These are phyloP conservation scores for Linnemannia zychae DNA, from an alignment of 192 early-diverging fungal species.

Conservation along the genomic window DNA sequence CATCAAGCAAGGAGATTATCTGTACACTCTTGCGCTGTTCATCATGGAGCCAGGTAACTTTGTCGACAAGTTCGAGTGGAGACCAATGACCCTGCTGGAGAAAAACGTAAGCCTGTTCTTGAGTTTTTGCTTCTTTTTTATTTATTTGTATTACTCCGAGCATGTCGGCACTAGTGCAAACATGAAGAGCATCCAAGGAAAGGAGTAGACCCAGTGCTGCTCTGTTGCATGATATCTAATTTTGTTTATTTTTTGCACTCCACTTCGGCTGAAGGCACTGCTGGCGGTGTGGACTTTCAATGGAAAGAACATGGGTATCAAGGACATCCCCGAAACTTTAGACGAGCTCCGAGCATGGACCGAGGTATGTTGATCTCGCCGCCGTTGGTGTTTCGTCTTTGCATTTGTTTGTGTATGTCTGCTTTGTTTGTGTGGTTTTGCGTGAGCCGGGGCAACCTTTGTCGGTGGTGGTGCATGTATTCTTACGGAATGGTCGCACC, in stretches of 20 bases:
- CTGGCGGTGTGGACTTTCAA: constrained; percentile 9
- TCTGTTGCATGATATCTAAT: neutral
- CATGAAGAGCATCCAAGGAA: neutral
- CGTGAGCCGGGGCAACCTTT: no score
- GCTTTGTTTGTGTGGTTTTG: neutral
- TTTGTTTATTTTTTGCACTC: neutral
- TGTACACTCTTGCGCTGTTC: constrained; percentile 56
- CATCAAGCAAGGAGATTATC: constrained; percentile 58
- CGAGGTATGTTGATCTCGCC: constrained; percentile 11
- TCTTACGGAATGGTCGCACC: no score
- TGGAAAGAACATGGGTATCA: constrained; percentile 37
- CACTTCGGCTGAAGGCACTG: neutral
- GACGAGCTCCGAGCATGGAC: constrained; percentile 14
- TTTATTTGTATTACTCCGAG: neutral
- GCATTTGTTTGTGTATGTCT: neutral
- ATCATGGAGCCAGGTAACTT: constrained; percentile 44
- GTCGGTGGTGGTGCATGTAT: no score
- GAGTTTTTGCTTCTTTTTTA: neutral
- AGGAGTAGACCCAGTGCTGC: neutral
- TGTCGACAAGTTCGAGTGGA: constrained; percentile 54
- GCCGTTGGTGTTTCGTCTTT: neutral
- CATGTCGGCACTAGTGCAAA: neutral
- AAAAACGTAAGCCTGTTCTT: constrained; percentile 39
- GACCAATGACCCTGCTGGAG: constrained; percentile 49
- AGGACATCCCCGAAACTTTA: constrained; percentile 27